phyloP scores from a whole-genome alignment of 2,329 filamentous ascomycete species.

The Sphaceloma murrayae region DNA sequence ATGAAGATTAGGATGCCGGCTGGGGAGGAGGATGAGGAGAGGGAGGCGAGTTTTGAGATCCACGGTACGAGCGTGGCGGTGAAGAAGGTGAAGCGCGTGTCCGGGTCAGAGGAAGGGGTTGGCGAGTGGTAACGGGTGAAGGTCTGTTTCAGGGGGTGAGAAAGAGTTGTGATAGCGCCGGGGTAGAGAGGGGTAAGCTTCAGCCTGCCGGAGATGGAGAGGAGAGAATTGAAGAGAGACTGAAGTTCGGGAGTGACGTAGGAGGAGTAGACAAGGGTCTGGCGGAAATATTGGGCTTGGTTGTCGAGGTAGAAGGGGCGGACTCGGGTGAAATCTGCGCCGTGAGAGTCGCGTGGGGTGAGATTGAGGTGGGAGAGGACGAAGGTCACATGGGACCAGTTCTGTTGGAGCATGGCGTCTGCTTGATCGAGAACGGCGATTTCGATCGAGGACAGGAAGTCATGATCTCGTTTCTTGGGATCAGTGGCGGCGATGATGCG shows the following conservation, averaged over 20 bases:
- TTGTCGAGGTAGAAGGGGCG: conserved; percentile 88
- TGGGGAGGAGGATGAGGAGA: conserved; percentile 59
- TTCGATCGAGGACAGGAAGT: conserved; percentile 92
- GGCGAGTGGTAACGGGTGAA: conserved; percentile 76
- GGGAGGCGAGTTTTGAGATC: conserved; percentile 29
- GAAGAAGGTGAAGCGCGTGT: conserved; percentile 86
- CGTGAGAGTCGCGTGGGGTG: conserved; percentile 80
- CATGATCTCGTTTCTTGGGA: conserved; percentile 62
- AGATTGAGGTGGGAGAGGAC: conserved; percentile 87
- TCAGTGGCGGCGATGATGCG: conserved; percentile 79
- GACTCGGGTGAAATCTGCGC: conserved; percentile 86
- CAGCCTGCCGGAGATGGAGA: conserved; percentile 70
- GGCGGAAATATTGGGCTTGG: conserved; percentile 68
- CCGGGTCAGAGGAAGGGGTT: conserved; percentile 65
- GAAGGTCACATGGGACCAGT: conserved; percentile 92
- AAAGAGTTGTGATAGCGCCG: conserved; percentile 59
- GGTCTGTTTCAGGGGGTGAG: conserved; percentile 61
- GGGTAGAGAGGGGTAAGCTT: conserved; percentile 59
- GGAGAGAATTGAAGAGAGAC: conserved; percentile 64
- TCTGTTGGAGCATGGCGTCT: conserved; percentile 92
- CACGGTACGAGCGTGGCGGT: conserved; percentile 64
- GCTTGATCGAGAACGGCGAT: conserved; percentile 83
- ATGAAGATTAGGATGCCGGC: conserved; percentile 78
- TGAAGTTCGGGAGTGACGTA: conserved; percentile 87
- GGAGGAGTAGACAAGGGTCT: conserved; percentile 71